Base-by-base conservation (phyloP, 2,329 filamentous ascomycete genomes). In the Thielaviopsis populi region DNA sequence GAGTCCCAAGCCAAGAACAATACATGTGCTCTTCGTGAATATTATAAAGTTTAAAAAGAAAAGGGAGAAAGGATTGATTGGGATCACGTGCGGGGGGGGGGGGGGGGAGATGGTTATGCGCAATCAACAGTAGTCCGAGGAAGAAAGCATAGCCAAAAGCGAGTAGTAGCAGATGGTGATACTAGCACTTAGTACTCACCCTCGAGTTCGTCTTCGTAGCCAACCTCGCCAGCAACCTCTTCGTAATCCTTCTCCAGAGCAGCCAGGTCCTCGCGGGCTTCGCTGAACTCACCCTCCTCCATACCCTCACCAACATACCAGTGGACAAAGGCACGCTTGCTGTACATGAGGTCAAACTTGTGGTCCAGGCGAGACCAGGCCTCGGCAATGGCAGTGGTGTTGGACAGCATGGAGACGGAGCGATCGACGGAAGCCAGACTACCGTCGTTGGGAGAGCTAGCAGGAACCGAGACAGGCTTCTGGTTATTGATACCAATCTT, bases 261-360 rank as follows among this genome's bases (percentile, higher is more conserved):
- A 67, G 89, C 89, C 67, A 94, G 79, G 74, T 94, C 89, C 78
- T 94, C 89, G 69, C 89, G 86, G 67, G 89, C 89, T 76, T 94
- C 89, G 68, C 85, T 88, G 78, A 94, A 94, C 75, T 94, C 89
- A 70, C 89, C 89, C 75, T 94, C 89, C 78, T 94, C 89, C 89
- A 94, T 94, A 77, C 89, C 89, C 78, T 94, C 89, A 69, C 89
- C 89, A 63, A 94, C 89, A 69, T 88, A 88, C 85, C 85, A 88
- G 77, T 88, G 85, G 56, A 88, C 85, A 70, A 88, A 88, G 66
- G 85, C 85, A 69, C 85, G 84, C 81, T 88, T 88, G 77, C 81
- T 85, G 80, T 88, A 87, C 85, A 88, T 88, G 70, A 88, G 84
- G 70, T 88, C 85, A 75, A 88, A 88, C 78, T 88, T 88, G 80